Evolutionary conservation across 768 basidiomycete species (phyloP), one percentile per base, ranked within the genome.

Genomic region (Ramaria sp.): DNA sequence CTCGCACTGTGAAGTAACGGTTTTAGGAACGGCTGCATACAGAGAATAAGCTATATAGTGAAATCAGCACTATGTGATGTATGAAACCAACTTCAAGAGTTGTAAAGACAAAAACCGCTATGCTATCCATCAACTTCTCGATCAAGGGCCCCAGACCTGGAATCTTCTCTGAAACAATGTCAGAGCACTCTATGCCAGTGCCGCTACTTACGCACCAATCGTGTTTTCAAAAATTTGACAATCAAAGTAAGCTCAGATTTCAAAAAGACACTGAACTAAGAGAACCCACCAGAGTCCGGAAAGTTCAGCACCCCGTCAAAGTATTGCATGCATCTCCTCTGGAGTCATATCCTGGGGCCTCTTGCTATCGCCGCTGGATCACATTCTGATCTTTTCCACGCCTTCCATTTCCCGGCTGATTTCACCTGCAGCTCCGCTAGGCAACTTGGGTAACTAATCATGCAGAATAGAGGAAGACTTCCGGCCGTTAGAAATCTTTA

Each of bases 251-350:
- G 32, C 3, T 34, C 8, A 34, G 32, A 34, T 13, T 34, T 34
- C 9, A 34, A n/a, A 9, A 34, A 1, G 8, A 8, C 32, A 34
- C 32, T 34, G 32, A 34, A 9, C 32, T 8, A 34, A 34, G 32
- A 34, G 8, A 12, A 63, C 75, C 10, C 54, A 82, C 83, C 78
- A 5, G 81, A 80, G 68, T 95, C 92, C 48, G 90, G 75, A 70
- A 94, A 94, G 25, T 73, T 81, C 64, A 97, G 66, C 5, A 95
- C 80, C 68, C n/a, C 89, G 80, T 90, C 91, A 94, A 20, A 94
- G 69, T 2, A 82, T 79, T 1, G 78, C 70, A 65, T 93, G 89
- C 48, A 95, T 60, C 66, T 97, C 90, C 67, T 94, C 88, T 3
- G 93, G 91, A 50, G 70, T 81, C 90, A 97, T 88, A 16, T 87